Evolutionary conservation across 352 stramenopile genomes (phyloP), one percentile per base, ranked within the genome.

Genomic region (Blastocystis sp.): DNA sequence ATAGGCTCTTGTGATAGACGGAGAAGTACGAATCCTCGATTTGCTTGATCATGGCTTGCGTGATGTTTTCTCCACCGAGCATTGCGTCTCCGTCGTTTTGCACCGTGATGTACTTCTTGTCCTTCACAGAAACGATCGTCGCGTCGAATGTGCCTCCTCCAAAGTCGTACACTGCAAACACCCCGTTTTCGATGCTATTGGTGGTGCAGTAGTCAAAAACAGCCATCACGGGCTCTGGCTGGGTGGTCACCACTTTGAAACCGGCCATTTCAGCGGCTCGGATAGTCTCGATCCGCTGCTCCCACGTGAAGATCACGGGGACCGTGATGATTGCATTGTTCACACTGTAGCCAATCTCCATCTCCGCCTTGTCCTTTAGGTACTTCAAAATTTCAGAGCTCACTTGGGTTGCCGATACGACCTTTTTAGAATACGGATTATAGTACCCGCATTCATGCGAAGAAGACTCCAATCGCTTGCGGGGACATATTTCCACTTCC

Each of bases 211-310:
- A 84, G 59, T 68, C 52, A 45, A 69, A 84, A 7, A 54, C 74
- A n/a, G 74, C 74, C 74, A 84, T 84, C 52, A 84, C 74, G 7
- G 74, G 74, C 54, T 84, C 74, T 10, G 45, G 34, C 57, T 84
- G 54, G 4, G 69, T 11, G 28, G 17, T 48, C 1, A 45, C 17
- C 17, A 57, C 59, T 2, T 66, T 21, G 43, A 84, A 59, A 17
- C 74, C 74, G 17, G 74, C 74, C 4, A 59, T 38, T 48, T 68
- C 24, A 19, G 74, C 74, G 54, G 74, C 74, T 14, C 74, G 74
- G 4, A 69, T 28, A 2, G 74, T 84, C 48, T 84, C 74, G 14
- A 68, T 62, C 21, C 52, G 21, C 57, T 84, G 74, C 42, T 69
- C 61, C 74, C 74, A 84, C 21, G 74, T 40, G 45, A 68, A 84